Evolutionary conservation across 805 yeast species (phyloP).

Genomic region (Yamadazyma philogaea): DNA sequence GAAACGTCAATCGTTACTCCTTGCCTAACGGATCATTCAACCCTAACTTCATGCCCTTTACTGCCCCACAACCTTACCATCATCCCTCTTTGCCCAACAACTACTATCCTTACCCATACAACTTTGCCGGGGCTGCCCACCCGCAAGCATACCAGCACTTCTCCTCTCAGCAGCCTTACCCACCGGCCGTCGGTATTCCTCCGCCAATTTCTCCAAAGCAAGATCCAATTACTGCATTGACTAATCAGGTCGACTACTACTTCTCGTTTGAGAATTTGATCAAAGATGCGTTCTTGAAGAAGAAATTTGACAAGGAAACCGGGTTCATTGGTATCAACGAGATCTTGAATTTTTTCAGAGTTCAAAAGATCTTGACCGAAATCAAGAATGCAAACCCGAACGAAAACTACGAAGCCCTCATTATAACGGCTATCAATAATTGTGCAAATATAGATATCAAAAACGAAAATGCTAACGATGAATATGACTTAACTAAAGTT

Average conservation of each 20-base stretch:
- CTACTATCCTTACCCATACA: slow-evolving; percentile 8
- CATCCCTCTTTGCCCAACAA: slow-evolving; percentile 16
- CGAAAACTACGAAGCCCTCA: slow-evolving; percentile 23
- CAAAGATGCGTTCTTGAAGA: slow-evolving; percentile 79
- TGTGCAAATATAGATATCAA: slow-evolving; percentile 52
- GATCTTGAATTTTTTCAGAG: slow-evolving; percentile 71
- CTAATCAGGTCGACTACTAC: slow-evolving; percentile 80
- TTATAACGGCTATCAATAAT: slow-evolving; percentile 52
- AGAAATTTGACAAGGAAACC: slow-evolving; percentile 64
- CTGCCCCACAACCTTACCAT: slow-evolving; percentile 12
- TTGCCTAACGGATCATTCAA: slow-evolving; percentile 12
- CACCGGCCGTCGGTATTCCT: slow-evolving; percentile 32
- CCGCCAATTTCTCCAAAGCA: slow-evolving; percentile 48
- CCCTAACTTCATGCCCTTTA: slow-evolving; percentile 11
- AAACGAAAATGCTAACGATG: slow-evolving; percentile 32
- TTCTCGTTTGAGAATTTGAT: slow-evolving; percentile 83
- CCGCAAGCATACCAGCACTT: slow-evolving; percentile 18
- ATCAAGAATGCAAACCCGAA: slow-evolving; percentile 29
- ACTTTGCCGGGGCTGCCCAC: slow-evolving; percentile 11
- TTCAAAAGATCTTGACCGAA: slow-evolving; percentile 51
- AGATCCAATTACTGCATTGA: slow-evolving; percentile 43
- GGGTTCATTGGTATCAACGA: slow-evolving; percentile 69
- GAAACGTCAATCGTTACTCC: slow-evolving; percentile 16
- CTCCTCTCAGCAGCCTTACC: slow-evolving; percentile 2
- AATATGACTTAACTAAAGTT: slow-evolving; percentile 42